Conservation (phyloP, 352 stramenopile species). For the Pythium apleroticum region DNA sequence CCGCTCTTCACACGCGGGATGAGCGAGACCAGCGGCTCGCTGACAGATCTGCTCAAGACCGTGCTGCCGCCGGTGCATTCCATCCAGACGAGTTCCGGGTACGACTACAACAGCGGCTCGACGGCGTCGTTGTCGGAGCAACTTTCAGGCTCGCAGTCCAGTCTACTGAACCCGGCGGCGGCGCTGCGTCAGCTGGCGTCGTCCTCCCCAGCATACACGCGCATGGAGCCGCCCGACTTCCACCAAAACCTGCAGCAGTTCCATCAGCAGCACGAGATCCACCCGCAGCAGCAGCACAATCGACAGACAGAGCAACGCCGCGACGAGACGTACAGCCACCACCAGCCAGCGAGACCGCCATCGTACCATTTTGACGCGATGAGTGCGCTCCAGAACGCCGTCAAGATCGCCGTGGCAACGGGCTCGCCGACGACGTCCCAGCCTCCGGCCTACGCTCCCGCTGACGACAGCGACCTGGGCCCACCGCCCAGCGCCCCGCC, state of each 20-base stretch:
- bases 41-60: conserved; percentile 48
- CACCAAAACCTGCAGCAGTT: conserved; percentile 10
- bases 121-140: conserved; percentile 14
- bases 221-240: conserved; percentile 4
- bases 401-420: conserved; percentile 28
- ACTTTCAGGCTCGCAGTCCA: conserved; percentile 5
- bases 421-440: conserved; percentile 11
- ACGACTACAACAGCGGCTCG: conserved; percentile 16
- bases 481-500: conserved; percentile 59
- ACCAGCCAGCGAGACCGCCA: not conserved
- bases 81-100: conserved; percentile 7
- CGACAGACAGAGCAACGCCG: conserved; percentile 4
- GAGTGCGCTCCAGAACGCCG: conserved; percentile 49
- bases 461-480: conserved; percentile 44
- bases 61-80: conserved; percentile 10
- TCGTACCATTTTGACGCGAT: conserved; percentile 62
- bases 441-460: conserved; percentile 5
- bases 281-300: conserved; percentile 5
- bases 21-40: conserved; percentile 43
- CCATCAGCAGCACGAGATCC: conserved; percentile 14
- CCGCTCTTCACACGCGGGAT: conserved; percentile 59
- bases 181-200: conserved; percentile 60
- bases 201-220: conserved; percentile 44
- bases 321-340: not conserved
- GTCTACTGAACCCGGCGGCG: conserved; percentile 26